Conservation (phyloP, 345 rosid genomes). For the Cardamine occulta region DNA sequence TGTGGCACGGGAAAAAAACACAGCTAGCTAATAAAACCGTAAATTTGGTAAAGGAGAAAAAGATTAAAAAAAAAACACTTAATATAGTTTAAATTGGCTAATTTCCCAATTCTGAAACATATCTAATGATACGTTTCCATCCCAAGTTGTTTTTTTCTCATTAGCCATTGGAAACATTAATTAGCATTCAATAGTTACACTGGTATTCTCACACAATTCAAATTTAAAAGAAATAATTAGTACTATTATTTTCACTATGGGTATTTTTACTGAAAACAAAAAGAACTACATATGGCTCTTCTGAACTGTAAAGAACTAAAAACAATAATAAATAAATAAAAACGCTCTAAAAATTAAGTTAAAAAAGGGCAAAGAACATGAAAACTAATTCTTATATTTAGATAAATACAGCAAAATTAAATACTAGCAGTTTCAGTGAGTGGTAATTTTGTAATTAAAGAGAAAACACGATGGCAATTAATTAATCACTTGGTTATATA, state of each 20-base stretch:
- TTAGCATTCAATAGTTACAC: neutral
- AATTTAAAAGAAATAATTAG: constrained; percentile 27
- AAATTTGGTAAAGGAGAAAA: constrained; percentile 11
- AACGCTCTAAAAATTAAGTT: neutral
- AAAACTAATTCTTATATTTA: neutral
- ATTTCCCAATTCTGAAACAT: neutral
- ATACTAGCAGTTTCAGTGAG: neutral
- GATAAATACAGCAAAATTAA: constrained; percentile 22
- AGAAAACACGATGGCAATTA: constrained; percentile 12
- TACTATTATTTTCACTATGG: neutral
- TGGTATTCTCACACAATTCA: constrained; percentile 29
- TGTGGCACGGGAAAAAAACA: constrained; percentile 34
- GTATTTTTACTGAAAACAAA: neutral
- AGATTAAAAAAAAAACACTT: neutral
- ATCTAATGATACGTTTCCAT: constrained; percentile 23
- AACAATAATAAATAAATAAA: neutral
- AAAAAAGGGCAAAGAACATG: neutral
- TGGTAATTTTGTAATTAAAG: constrained; percentile 35
- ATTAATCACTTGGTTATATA: constrained; percentile 25
- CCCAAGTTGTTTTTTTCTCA: constrained; percentile 22
- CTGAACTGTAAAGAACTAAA: neutral
- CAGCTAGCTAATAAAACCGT: constrained; percentile 33
- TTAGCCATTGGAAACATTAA: constrained; percentile 4
- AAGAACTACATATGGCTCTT: neutral
- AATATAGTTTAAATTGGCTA: constrained; percentile 10